phyloP scores from a whole-genome alignment of 164 flowering plant genomes.

The Macadamia integrifolia region DNA sequence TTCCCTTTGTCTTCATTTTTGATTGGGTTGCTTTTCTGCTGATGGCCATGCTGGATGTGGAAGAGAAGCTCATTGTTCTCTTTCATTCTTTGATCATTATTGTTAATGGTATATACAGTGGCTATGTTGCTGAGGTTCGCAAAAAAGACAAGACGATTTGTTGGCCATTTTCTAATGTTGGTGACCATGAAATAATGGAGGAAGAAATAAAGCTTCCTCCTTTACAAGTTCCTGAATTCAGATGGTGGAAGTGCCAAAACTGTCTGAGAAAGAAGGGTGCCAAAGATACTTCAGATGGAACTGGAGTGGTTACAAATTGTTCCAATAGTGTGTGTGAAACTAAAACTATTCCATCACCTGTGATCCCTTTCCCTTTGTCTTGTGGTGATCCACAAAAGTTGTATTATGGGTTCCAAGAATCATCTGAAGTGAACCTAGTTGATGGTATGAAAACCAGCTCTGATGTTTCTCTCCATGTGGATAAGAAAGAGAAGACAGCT shows the following conservation, averaged over 20 bases:
- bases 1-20: not conserved
- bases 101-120: slow-evolving; percentile 33
- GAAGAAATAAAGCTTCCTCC: slow-evolving; percentile 42
- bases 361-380: not conserved
- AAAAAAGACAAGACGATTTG: slow-evolving; percentile 39
- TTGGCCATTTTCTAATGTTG: slow-evolving; percentile 47
- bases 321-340: slow-evolving; percentile 8
- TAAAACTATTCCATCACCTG: slow-evolving; percentile 7
- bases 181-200: slow-evolving; percentile 14
- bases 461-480: slow-evolving; percentile 4
- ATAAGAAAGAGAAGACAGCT: slow-evolving; percentile 24
- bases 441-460: slow-evolving; percentile 17
- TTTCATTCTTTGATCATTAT: no score
- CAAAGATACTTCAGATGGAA: slow-evolving; percentile 8
- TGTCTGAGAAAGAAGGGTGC: slow-evolving; percentile 27
- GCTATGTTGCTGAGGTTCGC: slow-evolving; percentile 55
- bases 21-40: no score
- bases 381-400: slow-evolving; percentile 12
- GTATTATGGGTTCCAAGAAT: slow-evolving; percentile 17
- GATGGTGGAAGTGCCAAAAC: slow-evolving; percentile 58
- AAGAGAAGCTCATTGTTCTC: no score
- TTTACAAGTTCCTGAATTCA: slow-evolving; percentile 38
- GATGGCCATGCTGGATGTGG: no score
- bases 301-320: slow-evolving; percentile 5
- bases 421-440: slow-evolving; percentile 7